Conservation (phyloP, 768 basidiomycete species). For the Mycena alexandri region DNA sequence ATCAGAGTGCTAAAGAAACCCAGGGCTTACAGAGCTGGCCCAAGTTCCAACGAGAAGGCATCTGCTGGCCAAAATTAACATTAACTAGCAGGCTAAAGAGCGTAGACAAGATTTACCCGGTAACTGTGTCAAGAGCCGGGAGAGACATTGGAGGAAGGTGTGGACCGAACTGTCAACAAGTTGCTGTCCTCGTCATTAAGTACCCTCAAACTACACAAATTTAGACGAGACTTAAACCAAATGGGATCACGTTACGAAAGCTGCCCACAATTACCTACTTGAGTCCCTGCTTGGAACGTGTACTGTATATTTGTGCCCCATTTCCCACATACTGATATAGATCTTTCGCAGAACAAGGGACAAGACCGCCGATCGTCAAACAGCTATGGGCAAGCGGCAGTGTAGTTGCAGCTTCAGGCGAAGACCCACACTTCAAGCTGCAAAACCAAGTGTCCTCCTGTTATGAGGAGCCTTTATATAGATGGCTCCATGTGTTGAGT, state of each 20-base stretch:
- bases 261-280: conserved; percentile 3
- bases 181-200: conserved; percentile 1
- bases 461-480: not conserved
- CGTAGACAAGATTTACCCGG: not conserved
- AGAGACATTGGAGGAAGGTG: conserved; percentile 7
- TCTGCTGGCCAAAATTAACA: conserved; percentile 7
- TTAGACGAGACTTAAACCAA: not conserved
- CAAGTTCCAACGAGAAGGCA: conserved; percentile 13
- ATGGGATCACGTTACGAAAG: conserved; percentile 5
- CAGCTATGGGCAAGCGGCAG: not conserved
- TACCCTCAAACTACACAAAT: not conserved
- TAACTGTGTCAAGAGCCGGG: not conserved
- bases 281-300: not conserved
- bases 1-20: not conserved
- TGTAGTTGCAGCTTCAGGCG: conserved; percentile 1
- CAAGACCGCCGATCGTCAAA: conserved; percentile 2
- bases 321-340: conserved; percentile 4
- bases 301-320: not conserved
- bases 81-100: not conserved
- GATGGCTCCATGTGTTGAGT: conserved; percentile 1
- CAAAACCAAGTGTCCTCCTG: not conserved
- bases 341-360: not conserved
- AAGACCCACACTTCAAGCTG: not conserved
- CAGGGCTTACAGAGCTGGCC: conserved; percentile 6
- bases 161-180: not conserved